Evolutionary conservation across 352 stramenopile species (phyloP), one percentile per base, ranked within the genome.

Genomic region (Phytopythium helicoides): DNA sequence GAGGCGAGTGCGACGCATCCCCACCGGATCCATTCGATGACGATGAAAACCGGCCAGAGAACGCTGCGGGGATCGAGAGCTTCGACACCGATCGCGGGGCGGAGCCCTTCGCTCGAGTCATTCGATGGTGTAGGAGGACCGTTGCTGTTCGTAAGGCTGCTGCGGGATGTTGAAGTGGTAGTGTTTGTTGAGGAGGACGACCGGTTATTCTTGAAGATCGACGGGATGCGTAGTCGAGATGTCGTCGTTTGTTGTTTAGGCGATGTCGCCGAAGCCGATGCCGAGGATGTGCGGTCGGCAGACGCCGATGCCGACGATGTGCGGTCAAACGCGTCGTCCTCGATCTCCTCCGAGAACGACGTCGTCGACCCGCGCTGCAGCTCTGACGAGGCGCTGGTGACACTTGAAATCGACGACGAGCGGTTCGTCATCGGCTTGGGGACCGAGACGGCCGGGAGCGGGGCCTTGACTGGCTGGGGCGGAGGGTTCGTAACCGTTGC

Each of bases 71-170:
- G 31, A 80, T 80, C 25, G 64, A 70, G 5, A 90, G 66, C 54
- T 88, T 90, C 47, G 80, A 90, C 49, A 84, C 82, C 6, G 76
- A 71, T 19, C 77, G 75, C 12, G 66, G 66, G 14, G 65, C 53
- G 7, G 28, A 31, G n/a, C n/a, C 59, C 33, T 26, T 70, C 68
- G 16, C 76, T 66, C 25, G 68, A 71, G 21, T 55, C 55, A 4
- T 54, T 61, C 1, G 64, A 70, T 5, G 65, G 41, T 6, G 46
- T 56, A 3, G 66, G 66, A n/a, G 67, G 71, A 22, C 48, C 48
- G 34, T 68, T 78, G 47, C 41, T 63, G 42, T 57, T 75, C 26
- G 71, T 34, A 35, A 73, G 38, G 47, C 60, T 79, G 50, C 68
- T 76, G 8, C 66, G 45, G 8, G 56, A 54, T 15, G 65, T 67